These are phyloP conservation scores for Sanghuangporus baumii DNA, from an alignment of 1,284 basidiomycete genomes.

Conservation along the genomic window DNA sequence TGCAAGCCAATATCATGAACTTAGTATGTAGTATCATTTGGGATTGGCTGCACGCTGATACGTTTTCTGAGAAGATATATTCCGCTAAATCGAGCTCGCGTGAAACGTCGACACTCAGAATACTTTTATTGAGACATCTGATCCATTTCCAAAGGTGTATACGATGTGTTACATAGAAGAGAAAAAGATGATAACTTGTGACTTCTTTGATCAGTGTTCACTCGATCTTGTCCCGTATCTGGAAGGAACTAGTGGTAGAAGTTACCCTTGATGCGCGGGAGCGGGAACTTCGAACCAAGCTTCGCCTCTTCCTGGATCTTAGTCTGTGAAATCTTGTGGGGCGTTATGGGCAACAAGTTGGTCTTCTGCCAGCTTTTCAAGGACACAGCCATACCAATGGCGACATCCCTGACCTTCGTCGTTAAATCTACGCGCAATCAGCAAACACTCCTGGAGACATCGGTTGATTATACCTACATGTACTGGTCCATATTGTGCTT, in stretches of 20 bases:
- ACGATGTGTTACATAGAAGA: too few relatives aligned
- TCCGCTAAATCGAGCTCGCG: too few relatives aligned
- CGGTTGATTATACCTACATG: background rate
- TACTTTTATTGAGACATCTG: too few relatives aligned
- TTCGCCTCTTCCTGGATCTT: background rate
- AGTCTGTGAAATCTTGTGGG: background rate
- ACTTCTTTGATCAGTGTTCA: too few relatives aligned
- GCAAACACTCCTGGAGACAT: background rate
- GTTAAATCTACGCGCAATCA: background rate
- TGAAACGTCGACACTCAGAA: too few relatives aligned
- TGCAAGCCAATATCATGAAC: background rate
- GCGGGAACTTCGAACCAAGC: background rate
- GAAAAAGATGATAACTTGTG: too few relatives aligned
- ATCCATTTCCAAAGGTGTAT: too few relatives aligned
- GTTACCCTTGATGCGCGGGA: background rate
- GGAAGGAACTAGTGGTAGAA: too few relatives aligned
- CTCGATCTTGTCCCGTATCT: too few relatives aligned
- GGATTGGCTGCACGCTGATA: background rate
- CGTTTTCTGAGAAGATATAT: too few relatives aligned
- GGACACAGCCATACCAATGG: too few relatives aligned
- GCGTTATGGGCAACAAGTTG: background rate
- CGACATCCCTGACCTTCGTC: too few relatives aligned
- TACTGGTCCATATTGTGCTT: background rate
- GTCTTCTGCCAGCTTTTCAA: background rate
- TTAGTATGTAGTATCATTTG: background rate